Percentiles rank a stretch among this genome's conserved stretches.
Conservation (phyloP, 2,329 filamentous ascomycete species). For the Claviceps citrina region DNA sequence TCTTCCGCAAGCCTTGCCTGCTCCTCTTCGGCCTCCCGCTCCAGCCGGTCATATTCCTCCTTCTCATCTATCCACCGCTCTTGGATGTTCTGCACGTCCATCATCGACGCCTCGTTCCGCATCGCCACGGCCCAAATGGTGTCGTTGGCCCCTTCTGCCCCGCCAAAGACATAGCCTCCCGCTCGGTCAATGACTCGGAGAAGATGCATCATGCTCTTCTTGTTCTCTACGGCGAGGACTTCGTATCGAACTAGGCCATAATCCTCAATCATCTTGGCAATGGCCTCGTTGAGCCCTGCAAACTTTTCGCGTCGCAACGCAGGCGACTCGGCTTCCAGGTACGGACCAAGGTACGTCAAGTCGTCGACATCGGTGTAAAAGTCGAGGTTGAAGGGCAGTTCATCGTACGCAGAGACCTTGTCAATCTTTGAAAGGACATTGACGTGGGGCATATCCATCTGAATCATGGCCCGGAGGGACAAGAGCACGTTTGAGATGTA, state of each 20-base stretch:
- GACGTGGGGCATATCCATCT: slow-evolving; percentile 90
- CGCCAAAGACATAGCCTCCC: slow-evolving; percentile 82
- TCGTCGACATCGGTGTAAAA: slow-evolving; percentile 97
- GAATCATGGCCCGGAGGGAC: slow-evolving; percentile 88
- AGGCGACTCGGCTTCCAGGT: slow-evolving; percentile 65
- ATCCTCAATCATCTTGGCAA: slow-evolving; percentile 73
- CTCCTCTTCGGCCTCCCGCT: slow-evolving; percentile 59
- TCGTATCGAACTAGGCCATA: slow-evolving; percentile 87
- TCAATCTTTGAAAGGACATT: slow-evolving; percentile 98
- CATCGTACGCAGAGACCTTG: slow-evolving; percentile 70
- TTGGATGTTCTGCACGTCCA: slow-evolving; percentile 81
- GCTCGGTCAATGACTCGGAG: slow-evolving; percentile 81
- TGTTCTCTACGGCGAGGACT: slow-evolving; percentile 89
- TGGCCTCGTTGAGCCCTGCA: slow-evolving; percentile 67
- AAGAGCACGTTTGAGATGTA: slow-evolving; percentile 91
- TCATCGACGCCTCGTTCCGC: slow-evolving; percentile 54
- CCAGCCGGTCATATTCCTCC: slow-evolving; percentile 70
- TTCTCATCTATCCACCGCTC: slow-evolving; percentile 90
- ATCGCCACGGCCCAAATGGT: slow-evolving; percentile 96
- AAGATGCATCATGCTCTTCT: slow-evolving; percentile 88
- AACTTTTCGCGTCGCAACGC: slow-evolving; percentile 60
- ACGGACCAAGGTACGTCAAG: slow-evolving; percentile 65
- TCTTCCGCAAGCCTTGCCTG: slow-evolving; percentile 40
- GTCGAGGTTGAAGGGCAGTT: slow-evolving; percentile 86
- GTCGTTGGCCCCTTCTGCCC: slow-evolving; percentile 83